These are phyloP conservation scores for Pyrus hybrid DNA, from an alignment of 331 rosid genomes.

Conservation along the genomic window DNA sequence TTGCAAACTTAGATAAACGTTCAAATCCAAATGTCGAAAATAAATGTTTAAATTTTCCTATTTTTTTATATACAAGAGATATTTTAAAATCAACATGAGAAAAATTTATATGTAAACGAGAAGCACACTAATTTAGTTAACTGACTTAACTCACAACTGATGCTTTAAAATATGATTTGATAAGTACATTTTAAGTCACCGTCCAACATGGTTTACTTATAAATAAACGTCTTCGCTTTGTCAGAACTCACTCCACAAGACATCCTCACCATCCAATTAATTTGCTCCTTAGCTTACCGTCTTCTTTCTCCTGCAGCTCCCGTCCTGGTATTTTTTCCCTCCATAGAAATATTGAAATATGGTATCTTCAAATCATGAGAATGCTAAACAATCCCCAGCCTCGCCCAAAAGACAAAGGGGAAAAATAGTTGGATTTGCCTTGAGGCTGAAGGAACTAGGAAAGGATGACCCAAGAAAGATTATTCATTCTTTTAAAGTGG, in stretches of 20 bases:
- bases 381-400: not conserved
- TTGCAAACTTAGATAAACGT: no score
- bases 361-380: not conserved
- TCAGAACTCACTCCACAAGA: not conserved
- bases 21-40: no score
- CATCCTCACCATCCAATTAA: not conserved
- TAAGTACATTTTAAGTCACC: not conserved
- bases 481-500: conserved; percentile 41
- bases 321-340: not conserved
- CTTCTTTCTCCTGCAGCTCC: not conserved
- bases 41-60: no score
- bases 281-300: not conserved
- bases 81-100: no score
- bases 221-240: not conserved
- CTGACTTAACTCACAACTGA: not conserved
- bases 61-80: not conserved
- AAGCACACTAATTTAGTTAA: no score
- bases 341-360: not conserved
- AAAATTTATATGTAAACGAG: not conserved
- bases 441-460: conserved; percentile 29
- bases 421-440: not conserved
- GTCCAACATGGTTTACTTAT: not conserved
- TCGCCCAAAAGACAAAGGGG: not conserved
- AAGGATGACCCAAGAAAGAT: conserved; percentile 51
- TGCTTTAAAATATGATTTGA: not conserved